A percentile compares a stretch with the other conserved stretches of the same genome.
phyloP scores from a whole-genome alignment of 2,329 filamentous ascomycete species.

The Lojkania enalia region DNA sequence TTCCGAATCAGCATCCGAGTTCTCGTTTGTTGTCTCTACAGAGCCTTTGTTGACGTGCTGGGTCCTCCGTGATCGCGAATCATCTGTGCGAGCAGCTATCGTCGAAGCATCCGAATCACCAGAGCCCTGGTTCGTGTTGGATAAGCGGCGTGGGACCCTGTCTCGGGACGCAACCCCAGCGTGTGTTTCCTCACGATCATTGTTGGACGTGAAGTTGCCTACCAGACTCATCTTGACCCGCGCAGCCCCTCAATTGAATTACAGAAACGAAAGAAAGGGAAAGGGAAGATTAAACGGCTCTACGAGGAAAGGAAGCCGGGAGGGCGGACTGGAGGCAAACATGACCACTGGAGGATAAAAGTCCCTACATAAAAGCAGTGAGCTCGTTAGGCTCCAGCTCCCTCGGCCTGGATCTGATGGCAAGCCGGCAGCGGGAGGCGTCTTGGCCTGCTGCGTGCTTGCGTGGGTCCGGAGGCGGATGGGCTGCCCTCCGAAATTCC shows the following conservation, averaged over 20 bases:
- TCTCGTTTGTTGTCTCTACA: slow-evolving; percentile 26
- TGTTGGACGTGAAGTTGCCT: slow-evolving; percentile 50
- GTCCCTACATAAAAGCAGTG: slow-evolving; percentile 9
- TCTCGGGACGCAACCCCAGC: slow-evolving; percentile 40
- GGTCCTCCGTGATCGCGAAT: slow-evolving; percentile 26
- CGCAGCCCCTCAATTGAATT: slow-evolving; percentile 1
- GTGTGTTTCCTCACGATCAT: slow-evolving; percentile 44
- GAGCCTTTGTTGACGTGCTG: slow-evolving; percentile 25
- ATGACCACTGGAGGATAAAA: slow-evolving; percentile 22
- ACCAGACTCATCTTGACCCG: slow-evolving; percentile 45
- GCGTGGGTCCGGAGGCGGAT: slow-evolving; percentile 25
- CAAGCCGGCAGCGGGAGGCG: slow-evolving; percentile 12
- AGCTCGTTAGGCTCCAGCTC: background rate
- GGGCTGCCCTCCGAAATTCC: slow-evolving; percentile 19
- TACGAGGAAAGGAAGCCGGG: slow-evolving; percentile 16
- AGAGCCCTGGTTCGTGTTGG: background rate
- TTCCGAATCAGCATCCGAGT: slow-evolving; percentile 16
- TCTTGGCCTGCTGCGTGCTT: slow-evolving; percentile 24
- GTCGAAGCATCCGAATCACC: slow-evolving; percentile 39
- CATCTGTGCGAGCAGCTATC: slow-evolving; percentile 30
- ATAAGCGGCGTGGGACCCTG: slow-evolving; percentile 29
- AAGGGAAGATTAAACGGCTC: slow-evolving; percentile 13
- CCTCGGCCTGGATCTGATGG: slow-evolving; percentile 19
- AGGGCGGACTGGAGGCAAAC: background rate
- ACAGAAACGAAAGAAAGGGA: slow-evolving; percentile 3